Evolutionary conservation across 2,329 filamentous ascomycete species (phyloP), one percentile per base, ranked within the genome.

Genomic region (Aspergillus neoniger): DNA sequence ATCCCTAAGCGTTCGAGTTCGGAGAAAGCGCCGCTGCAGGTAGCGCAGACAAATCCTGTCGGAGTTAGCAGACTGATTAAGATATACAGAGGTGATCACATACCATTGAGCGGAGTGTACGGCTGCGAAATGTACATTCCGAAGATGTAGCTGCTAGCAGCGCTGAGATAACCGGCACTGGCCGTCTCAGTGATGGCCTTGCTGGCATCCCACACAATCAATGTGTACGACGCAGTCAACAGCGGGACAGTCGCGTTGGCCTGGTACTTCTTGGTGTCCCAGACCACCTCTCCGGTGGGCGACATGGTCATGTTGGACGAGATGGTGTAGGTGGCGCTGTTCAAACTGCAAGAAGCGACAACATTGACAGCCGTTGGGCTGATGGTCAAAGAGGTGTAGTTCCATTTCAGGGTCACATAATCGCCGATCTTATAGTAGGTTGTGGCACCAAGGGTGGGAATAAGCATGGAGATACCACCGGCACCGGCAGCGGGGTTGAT

Each of bases 401-500:
- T 89, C 87, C 87, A 90, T 19, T 79, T 82, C 66, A 89, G 88
- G 0, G 86, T 88, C 30, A 88, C 77, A 61, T 79, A 81, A 48
- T 88, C 80, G 17, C 85, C 85, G 65, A 89, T 83, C 73, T 88
- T 89, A 80, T 86, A 88, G 76, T 85, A 89, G 57, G 82, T 81
- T 4, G 81, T 76, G 15, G 81, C 77, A 8, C 79, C 72, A 8
- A 79, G 71, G 53, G 78, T 77, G 2, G 87, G 87, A 5, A 84
- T 87, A 57, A 88, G 77, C 84, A 89, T 86, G 48, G 80, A 79
- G 58, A 89, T 79, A 56, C 86, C 86, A 49, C 87, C 87, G 3
- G 84, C 79, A 21, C 82, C 83, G 15, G 82, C 72, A 58, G 83
- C 80, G 53, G 83, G 74, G 63, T 86, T 82, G 70, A 85, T 83